Evolutionary conservation across 176 grass and related monocot species (phyloP).

Genomic region (Luzula sylvatica): DNA sequence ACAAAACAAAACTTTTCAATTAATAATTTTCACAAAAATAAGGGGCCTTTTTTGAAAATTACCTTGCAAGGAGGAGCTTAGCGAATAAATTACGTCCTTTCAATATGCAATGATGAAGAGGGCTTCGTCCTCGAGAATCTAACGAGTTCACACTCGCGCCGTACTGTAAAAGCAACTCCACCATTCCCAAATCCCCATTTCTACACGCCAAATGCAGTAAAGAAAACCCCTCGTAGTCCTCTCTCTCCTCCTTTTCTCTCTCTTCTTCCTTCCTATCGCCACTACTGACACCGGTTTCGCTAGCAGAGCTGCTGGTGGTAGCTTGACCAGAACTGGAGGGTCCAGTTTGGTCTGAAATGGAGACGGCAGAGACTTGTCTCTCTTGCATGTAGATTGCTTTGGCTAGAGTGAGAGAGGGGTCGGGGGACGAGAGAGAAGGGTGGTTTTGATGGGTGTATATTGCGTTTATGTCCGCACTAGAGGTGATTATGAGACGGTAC

Average conservation of each 20-base stretch:
- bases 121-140: slow-evolving; percentile 47
- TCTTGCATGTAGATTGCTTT: slow-evolving; percentile 84
- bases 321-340: slow-evolving; percentile 5
- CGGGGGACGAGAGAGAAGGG: slow-evolving; percentile 18
- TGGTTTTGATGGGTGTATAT: slow-evolving; percentile 25
- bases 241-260: slow-evolving; percentile 12
- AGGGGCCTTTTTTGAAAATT: slow-evolving; percentile 8
- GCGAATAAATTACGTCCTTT: slow-evolving; percentile 47
- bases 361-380: slow-evolving; percentile 31
- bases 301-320: not conserved
- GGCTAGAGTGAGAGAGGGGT: slow-evolving; percentile 46
- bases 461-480: slow-evolving; percentile 61
- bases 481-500: slow-evolving; percentile 70
- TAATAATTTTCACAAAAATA: not conserved
- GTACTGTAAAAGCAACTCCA: slow-evolving; percentile 93
- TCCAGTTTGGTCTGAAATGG: slow-evolving; percentile 13
- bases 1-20: not conserved
- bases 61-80: slow-evolving; percentile 79
- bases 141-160: slow-evolving; percentile 62
- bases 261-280: not conserved
- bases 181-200: slow-evolving; percentile 71
- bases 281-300: too few species aligned
- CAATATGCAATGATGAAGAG: slow-evolving; percentile 89
- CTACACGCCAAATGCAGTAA: slow-evolving; percentile 85
- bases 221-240: slow-evolving; percentile 49